Percentiles rank a stretch among this genome's conserved stretches.
Conservation (phyloP, 495 filamentous ascomycete species). For the Darksidea phi region DNA sequence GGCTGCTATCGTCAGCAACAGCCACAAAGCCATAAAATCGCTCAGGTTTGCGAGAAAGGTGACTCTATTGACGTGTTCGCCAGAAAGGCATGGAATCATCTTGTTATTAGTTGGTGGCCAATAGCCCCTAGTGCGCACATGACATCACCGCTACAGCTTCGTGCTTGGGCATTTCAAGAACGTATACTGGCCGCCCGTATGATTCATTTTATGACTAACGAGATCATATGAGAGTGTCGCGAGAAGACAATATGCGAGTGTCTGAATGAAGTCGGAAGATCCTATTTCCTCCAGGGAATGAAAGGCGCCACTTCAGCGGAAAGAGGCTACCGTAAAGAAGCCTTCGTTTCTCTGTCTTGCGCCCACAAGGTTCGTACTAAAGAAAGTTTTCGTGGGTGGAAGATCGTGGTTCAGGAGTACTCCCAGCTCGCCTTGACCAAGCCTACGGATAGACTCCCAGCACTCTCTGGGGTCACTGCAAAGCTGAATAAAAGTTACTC, state of each 20-base stretch:
- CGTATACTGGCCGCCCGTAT: not conserved
- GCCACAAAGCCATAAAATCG: not conserved
- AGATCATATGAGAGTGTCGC: not conserved
- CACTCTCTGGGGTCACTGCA: not conserved
- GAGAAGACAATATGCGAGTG: not conserved
- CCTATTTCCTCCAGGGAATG: too few relatives aligned
- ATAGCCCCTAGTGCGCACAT: not conserved
- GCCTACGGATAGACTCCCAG: not conserved
- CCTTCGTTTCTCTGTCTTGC: too few relatives aligned
- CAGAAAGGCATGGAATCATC: too few relatives aligned
- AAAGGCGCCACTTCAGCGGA: not conserved
- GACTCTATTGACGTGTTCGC: not conserved
- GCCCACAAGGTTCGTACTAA: too few relatives aligned
- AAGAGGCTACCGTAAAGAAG: not conserved
- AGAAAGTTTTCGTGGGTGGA: not conserved
- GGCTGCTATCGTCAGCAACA: not conserved
- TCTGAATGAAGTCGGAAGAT: not conserved
- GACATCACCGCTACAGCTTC: not conserved
- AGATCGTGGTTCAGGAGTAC: not conserved
- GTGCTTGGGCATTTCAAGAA: not conserved
- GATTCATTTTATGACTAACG: not conserved
- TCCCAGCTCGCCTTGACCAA: not conserved
- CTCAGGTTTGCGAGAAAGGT: not conserved
- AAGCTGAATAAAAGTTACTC: too few relatives aligned
- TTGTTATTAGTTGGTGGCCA: not conserved